These are phyloP conservation scores for Ophiostoma australiae DNA, from an alignment of 2,329 filamentous ascomycete species.

Conservation along the genomic window DNA sequence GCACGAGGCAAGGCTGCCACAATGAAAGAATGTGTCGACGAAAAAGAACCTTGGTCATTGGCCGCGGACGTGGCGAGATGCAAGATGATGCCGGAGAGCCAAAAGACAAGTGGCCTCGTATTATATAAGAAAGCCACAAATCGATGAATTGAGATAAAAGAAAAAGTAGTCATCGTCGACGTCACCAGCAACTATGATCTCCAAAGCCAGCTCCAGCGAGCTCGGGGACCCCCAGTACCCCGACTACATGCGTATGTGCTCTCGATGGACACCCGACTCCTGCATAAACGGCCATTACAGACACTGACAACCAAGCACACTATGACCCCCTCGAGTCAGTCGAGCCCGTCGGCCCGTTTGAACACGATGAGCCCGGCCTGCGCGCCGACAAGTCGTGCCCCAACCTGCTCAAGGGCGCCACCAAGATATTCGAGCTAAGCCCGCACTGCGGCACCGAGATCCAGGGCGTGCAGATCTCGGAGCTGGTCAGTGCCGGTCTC, in stretches of 20 bases:
- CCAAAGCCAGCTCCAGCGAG: constrained; percentile 16
- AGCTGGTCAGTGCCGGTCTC: constrained; percentile 26
- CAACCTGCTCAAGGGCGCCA: constrained; percentile 29
- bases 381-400: constrained; percentile 29
- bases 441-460: constrained; percentile 32
- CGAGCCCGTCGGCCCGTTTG: constrained; percentile 29
- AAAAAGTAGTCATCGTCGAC: neutral
- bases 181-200: constrained; percentile 16
- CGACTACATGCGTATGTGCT: constrained; percentile 29
- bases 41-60: too few relatives aligned
- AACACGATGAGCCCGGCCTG: constrained; percentile 31
- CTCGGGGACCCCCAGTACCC: constrained; percentile 26
- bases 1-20: neutral
- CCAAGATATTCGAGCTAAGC: constrained; percentile 29
- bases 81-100: neutral
- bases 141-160: neutral
- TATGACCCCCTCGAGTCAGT: constrained; percentile 31
- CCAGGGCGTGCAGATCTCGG: constrained; percentile 28
- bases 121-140: neutral
- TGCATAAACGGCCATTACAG: too few relatives aligned
- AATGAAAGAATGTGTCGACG: too few relatives aligned
- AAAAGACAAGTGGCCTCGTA: too few relatives aligned
- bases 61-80: too few relatives aligned
- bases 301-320: constrained; percentile 22
- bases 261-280: too few relatives aligned